Percentiles rank a stretch among this genome's conserved stretches.
Conservation (phyloP, 305 asterid genomes). For the Solanum aculeatissimum region DNA sequence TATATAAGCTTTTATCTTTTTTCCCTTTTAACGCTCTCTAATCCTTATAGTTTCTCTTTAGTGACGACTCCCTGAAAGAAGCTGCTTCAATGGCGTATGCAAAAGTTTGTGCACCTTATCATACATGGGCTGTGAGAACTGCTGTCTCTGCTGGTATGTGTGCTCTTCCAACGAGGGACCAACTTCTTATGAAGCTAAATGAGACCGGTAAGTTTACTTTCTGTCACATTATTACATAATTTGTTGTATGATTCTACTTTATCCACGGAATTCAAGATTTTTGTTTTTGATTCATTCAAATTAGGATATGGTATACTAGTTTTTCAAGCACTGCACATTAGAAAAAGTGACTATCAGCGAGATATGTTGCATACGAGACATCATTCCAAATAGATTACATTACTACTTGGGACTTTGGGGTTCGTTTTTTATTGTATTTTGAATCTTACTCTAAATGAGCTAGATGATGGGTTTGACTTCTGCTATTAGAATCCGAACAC, state of each 20-base stretch:
- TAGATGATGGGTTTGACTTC: background rate
- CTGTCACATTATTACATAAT: background rate
- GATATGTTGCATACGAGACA: background rate
- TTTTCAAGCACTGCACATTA: background rate
- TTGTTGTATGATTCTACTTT: background rate
- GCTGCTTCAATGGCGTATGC: slow-evolving; percentile 81
- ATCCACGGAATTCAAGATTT: background rate
- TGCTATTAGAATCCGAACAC: background rate
- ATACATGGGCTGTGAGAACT: slow-evolving; percentile 90
- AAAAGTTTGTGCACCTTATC: slow-evolving; percentile 94
- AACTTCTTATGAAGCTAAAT: slow-evolving; percentile 64
- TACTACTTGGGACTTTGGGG: background rate
- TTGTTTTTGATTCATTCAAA: background rate
- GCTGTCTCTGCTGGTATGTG: slow-evolving; percentile 97
- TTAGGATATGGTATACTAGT: background rate
- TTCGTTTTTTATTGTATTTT: background rate
- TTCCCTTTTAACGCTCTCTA: background rate
- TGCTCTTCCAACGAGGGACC: slow-evolving; percentile 88
- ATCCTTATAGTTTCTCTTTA: slow-evolving; percentile 15
- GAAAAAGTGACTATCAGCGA: background rate
- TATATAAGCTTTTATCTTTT: background rate
- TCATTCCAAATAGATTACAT: background rate
- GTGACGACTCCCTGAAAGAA: slow-evolving; percentile 58
- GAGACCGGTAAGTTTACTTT: slow-evolving; percentile 55
- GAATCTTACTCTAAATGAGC: background rate